Evolutionary conservation across 108 stramenopile genomes (phyloP), one percentile per base, ranked within the genome.

Genomic region (Chaetoceros muelleri): DNA sequence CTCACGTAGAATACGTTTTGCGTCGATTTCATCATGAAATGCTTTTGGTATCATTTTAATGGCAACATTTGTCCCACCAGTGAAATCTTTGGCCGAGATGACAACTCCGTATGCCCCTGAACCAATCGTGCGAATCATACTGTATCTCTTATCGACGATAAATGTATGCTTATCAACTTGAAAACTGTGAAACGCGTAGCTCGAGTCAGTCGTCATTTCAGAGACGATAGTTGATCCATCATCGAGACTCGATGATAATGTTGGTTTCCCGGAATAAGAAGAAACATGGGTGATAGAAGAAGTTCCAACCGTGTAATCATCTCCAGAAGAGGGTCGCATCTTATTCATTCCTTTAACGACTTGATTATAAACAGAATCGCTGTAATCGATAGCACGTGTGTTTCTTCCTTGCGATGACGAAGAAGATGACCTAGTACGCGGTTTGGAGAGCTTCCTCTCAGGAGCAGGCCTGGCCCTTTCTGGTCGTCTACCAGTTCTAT

Each of bases 21-120:
- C 99, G 65, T 99, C 99, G 44, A 97, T 88, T 57, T 97, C 88
- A 68, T 99, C 99, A 27, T 96, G 89, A 73, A 98, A 98, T 3
- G 88, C 87, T 56, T 71, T 79, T 1, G 95, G 88, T 3, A 98
- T 87, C 90, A 98, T 99, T 68, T 99, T 99, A 55, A 99, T 98
- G 22, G 99, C 99, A 47, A 98, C 96, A 60, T 89, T 79, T 0
- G 55, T 23, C 20, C 80, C 60, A 22, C 53, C 55, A 24, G 73
- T 81, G 28, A 73, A 66, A 53, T 93, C 89, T 17, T 73, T 71
- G 1, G 87, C 87, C 2, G 82, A 91, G 27, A 99, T 96, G 24
- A 99, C 98, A 16, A 98, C 97, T 13, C 99, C 99, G 56, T 99
- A 99, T 1, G 97, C 96, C 20, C 97, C 97, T 2, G 91, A 93